A percentile compares a stretch with the other conserved stretches of the same genome.
Conservation (phyloP, 345 rosid genomes). For the Sonneratia caseolaris region DNA sequence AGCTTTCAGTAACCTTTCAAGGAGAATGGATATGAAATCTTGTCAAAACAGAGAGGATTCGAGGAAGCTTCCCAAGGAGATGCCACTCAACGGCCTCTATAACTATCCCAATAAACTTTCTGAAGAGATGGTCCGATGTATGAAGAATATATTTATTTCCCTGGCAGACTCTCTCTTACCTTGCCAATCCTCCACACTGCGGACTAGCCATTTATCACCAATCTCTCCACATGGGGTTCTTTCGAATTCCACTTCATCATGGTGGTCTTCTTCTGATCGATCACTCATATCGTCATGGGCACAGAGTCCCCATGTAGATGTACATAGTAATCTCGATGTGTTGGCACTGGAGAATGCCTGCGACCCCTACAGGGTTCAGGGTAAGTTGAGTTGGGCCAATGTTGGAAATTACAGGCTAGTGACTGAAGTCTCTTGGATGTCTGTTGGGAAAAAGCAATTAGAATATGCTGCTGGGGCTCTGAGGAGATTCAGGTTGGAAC, state of each 20-base stretch:
- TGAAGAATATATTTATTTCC: constrained; percentile 81
- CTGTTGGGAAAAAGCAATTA: constrained; percentile 88
- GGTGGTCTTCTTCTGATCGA: constrained; percentile 77
- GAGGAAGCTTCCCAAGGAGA: constrained; percentile 37
- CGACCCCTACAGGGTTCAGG: constrained; percentile 77
- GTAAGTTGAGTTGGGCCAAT: constrained; percentile 80
- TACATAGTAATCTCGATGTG: constrained; percentile 36
- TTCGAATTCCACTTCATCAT: constrained; percentile 59
- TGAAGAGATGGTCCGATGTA: constrained; percentile 86
- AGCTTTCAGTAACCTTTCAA: constrained; percentile 19
- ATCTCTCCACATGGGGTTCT: constrained; percentile 73
- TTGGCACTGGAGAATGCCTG: constrained; percentile 46
- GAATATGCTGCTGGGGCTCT: constrained; percentile 94
- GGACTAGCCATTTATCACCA: constrained; percentile 46
- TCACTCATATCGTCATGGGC: constrained; percentile 65
- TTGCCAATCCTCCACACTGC: constrained; percentile 38
- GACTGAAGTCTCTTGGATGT: constrained; percentile 90
- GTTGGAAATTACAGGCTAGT: constrained; percentile 60
- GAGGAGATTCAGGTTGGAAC: constrained; percentile 62
- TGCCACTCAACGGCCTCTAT: constrained; percentile 55
- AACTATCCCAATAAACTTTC: constrained; percentile 71
- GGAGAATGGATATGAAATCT: constrained; percentile 17
- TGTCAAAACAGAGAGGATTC: constrained; percentile 13
- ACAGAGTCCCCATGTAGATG: constrained; percentile 65
- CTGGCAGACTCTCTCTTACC: constrained; percentile 62